Base-by-base conservation (phyloP, 805 yeast genomes). In the Candida parachauliodes region DNA sequence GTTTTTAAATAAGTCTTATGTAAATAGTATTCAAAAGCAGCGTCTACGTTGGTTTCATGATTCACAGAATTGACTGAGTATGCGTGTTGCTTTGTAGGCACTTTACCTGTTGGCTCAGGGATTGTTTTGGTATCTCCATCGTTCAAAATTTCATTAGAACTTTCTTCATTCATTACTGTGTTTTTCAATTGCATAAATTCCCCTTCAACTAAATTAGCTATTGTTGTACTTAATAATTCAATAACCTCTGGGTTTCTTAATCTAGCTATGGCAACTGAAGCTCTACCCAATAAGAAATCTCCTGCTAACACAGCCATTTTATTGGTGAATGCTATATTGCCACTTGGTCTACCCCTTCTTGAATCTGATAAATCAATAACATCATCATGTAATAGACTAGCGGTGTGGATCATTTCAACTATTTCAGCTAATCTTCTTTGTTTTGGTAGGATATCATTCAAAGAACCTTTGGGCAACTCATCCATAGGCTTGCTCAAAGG, bases 221-320 rank as follows among this genome's bases (percentile, higher is more conserved):
- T 93, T 22, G 96, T 84, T 10, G 96, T 91, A 3, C 97, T 88
- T 68, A 93, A 78, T 44, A 93, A 72, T 65, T 93, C 98, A 41
- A 88, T 89, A 32, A 93, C 98, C 66, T 93, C 98, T n/a, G 96
- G 91, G 59, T 93, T 91, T 55, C 97, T 73, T 35, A 93, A 66
- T 43, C 98, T 70, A 9, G 97, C 94, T 47, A 93, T 81, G 2
- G 96, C 89, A 8, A 93, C 97, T 0, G 98, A 89, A 0, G 98
- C 98, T 51, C 98, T 75, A 12, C 96, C 98, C 32, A 93, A 74
- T 41, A 93, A 61, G 62, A 93, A 93, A 64, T 93, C 98, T 31
- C 98, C 98, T 0, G 97, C 98, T 40, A 93, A 70, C 28, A 93
- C 88, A 6, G 98, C 95, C 97, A 93, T 89, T 55, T 93, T 93